A percentile compares a stretch with the other conserved stretches of the same genome.
These are phyloP conservation scores for Euphorbia tirucalli DNA, from an alignment of 345 rosid species.

Conservation along the genomic window DNA sequence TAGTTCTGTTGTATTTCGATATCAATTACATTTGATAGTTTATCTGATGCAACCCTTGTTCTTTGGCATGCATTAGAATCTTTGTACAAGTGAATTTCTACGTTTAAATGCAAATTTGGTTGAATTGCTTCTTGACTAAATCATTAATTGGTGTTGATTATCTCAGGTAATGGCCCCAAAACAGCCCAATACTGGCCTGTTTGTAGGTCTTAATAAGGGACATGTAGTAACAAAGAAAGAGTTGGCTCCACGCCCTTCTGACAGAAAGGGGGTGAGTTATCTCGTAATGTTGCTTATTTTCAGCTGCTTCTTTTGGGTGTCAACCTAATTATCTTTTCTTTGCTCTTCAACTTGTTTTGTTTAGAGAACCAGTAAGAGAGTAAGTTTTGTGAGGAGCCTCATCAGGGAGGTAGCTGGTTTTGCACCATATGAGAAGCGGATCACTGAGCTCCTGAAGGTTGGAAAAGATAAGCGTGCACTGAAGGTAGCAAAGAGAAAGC, in stretches of 20 bases:
- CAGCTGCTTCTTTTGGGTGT: background rate
- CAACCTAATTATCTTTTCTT: background rate
- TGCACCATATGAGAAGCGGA: conserved; percentile 83
- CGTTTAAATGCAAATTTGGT: background rate
- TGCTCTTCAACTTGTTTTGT: background rate
- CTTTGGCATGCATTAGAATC: background rate
- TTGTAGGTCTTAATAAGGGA: conserved; percentile 42
- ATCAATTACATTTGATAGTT: background rate
- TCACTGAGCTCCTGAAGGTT: conserved; percentile 72
- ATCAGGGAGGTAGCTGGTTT: conserved; percentile 76
- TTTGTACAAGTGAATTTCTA: background rate
- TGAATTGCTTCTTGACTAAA: background rate
- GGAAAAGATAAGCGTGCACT: conserved; percentile 84
- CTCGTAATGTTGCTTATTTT: background rate
- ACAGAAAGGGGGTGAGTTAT: conserved; percentile 41
- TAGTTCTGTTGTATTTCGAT: background rate
- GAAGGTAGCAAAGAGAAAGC: conserved; percentile 77
- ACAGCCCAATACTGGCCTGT: conserved; percentile 40
- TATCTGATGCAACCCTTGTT: background rate
- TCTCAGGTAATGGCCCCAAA: conserved; percentile 41
- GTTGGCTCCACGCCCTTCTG: conserved; percentile 35
- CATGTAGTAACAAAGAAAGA: conserved; percentile 41
- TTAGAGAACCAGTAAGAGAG: conserved; percentile 75
- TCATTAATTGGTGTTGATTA: background rate
- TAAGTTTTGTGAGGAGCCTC: conserved; percentile 53